These are phyloP conservation scores for Cucumis melo DNA, from an alignment of 306 rosid genomes.

Conservation along the genomic window DNA sequence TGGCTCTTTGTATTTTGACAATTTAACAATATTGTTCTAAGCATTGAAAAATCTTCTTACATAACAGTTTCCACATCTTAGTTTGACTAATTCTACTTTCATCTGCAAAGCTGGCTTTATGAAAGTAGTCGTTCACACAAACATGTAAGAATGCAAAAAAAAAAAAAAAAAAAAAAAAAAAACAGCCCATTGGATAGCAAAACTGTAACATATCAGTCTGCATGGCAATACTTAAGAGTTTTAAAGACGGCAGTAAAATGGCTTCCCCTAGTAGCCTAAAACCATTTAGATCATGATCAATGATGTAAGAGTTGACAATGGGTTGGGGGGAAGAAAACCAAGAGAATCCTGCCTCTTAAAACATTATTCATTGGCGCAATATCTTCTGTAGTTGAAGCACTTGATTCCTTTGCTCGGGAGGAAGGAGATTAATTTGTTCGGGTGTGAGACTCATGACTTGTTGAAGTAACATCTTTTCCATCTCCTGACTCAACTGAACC, in stretches of 20 bases:
- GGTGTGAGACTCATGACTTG: slow-evolving; percentile 97
- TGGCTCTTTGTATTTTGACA: neutral
- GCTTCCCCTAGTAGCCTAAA: neutral
- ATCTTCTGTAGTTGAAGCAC: slow-evolving; percentile 89
- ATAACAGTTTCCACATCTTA: neutral
- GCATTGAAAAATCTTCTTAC: neutral
- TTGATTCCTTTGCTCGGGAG: slow-evolving; percentile 92
- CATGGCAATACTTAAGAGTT: neutral
- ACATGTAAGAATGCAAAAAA: neutral
- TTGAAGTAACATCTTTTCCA: slow-evolving; percentile 91
- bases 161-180: no score
- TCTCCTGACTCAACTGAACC: slow-evolving; percentile 70
- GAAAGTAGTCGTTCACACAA: neutral
- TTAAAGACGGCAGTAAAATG: neutral
- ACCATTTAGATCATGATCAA: neutral
- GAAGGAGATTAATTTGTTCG: slow-evolving; percentile 67
- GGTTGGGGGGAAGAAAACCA: neutral
- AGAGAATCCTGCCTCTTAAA: neutral
- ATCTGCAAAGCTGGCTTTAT: neutral
- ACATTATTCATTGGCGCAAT: slow-evolving; percentile 49
- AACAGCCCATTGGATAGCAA: neutral
- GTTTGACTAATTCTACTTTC: neutral
- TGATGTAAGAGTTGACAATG: neutral
- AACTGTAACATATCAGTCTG: neutral
- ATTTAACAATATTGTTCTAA: neutral